Evolutionary conservation across 2,329 filamentous ascomycete genomes (phyloP).

Genomic region (Didymella glomerata): DNA sequence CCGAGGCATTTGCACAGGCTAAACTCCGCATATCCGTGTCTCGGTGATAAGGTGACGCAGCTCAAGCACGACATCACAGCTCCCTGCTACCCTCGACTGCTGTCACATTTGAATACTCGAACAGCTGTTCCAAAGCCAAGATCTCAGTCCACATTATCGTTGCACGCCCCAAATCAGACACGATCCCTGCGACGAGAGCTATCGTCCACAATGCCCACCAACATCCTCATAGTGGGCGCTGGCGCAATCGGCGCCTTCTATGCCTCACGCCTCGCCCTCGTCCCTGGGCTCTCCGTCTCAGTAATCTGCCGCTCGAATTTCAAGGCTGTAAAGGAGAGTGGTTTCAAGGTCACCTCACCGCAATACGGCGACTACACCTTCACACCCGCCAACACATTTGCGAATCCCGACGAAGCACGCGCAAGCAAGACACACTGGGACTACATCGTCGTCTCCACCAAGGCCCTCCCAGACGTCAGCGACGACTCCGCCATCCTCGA

Average conservation of each 20-base stretch:
- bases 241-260: slow-evolving; percentile 78
- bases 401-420: slow-evolving; percentile 66
- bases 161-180: background rate
- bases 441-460: slow-evolving; percentile 74
- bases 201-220: slow-evolving; percentile 48
- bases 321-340: slow-evolving; percentile 65
- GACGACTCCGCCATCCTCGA: slow-evolving; percentile 69
- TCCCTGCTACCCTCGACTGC: background rate
- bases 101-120: background rate
- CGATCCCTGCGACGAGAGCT: background rate
- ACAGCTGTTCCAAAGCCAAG: background rate
- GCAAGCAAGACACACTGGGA: slow-evolving; percentile 62
- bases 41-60: slow-evolving; percentile 23
- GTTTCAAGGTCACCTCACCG: slow-evolving; percentile 71
- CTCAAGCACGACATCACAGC: slow-evolving; percentile 14
- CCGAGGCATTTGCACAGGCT: slow-evolving; percentile 35
- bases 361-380: slow-evolving; percentile 74
- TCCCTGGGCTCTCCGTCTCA: slow-evolving; percentile 67
- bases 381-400: slow-evolving; percentile 67
- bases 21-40: slow-evolving; percentile 20
- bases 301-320: slow-evolving; percentile 80
- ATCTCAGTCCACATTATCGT: background rate
- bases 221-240: slow-evolving; percentile 73
- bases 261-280: slow-evolving; percentile 71
- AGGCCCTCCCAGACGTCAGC: slow-evolving; percentile 72